Evolutionary conservation across 257 asterid species (phyloP).

Genomic region (Anisodus acutangulus): DNA sequence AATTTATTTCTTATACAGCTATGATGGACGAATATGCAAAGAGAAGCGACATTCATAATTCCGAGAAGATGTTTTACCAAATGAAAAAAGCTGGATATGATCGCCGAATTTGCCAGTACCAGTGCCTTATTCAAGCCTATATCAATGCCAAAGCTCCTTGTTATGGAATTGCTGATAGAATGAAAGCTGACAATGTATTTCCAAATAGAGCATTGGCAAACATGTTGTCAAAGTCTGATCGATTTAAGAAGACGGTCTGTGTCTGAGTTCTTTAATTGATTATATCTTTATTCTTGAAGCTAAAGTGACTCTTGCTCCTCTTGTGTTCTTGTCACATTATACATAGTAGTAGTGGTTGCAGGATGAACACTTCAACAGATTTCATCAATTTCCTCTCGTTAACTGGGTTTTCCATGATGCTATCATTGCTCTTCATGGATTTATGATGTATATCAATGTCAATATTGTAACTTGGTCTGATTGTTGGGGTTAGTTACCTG

Average conservation of each 20-base stretch:
- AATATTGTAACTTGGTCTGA: background rate
- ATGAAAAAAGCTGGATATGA: constrained; percentile 58
- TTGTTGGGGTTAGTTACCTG: background rate
- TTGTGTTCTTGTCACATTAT: background rate
- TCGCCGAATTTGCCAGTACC: constrained; percentile 47
- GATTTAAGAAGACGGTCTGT: constrained; percentile 50
- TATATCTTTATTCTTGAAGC: background rate
- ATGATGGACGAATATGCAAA: constrained; percentile 60
- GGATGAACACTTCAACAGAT: background rate
- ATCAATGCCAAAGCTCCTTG: constrained; percentile 56
- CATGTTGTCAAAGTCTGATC: constrained; percentile 51
- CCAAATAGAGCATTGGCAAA: constrained; percentile 42
- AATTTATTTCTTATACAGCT: constrained; percentile 43
- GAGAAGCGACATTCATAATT: constrained; percentile 66
- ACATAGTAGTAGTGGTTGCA: background rate
- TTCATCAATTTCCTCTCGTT: constrained; percentile 14
- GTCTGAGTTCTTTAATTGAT: constrained; percentile 39
- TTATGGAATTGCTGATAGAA: constrained; percentile 66
- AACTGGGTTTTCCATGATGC: constrained; percentile 9
- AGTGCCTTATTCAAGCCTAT: constrained; percentile 57
- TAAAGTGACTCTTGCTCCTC: background rate
- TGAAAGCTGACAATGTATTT: constrained; percentile 62
- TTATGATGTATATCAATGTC: background rate
- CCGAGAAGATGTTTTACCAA: constrained; percentile 62
- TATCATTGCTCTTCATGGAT: background rate